Evolutionary conservation across 2,329 filamentous ascomycete species (phyloP).

Genomic region (Calonectria pauciramosa): DNA sequence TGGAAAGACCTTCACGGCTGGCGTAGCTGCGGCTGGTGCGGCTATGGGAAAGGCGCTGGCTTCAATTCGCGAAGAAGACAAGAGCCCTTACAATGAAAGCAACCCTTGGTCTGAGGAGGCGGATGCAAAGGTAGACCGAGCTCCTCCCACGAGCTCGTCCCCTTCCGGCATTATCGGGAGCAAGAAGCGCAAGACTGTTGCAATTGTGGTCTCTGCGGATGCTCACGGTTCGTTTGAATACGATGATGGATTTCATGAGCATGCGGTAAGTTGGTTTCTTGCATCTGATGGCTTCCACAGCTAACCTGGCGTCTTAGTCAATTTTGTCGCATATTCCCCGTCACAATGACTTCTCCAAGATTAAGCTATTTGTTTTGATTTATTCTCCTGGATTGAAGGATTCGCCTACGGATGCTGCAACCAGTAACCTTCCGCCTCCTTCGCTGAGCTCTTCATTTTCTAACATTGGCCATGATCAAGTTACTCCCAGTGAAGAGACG

Average conservation of each 20-base stretch:
- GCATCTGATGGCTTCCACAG: background rate
- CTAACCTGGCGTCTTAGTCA: slow-evolving; percentile 65
- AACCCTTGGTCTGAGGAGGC: slow-evolving; percentile 94
- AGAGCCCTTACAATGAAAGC: slow-evolving; percentile 84
- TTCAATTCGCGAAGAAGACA: slow-evolving; percentile 86
- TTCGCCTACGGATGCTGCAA: slow-evolving; percentile 64
- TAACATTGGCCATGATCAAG: slow-evolving; percentile 84
- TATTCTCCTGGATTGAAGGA: slow-evolving; percentile 87
- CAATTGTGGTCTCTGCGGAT: slow-evolving; percentile 88
- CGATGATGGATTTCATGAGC: slow-evolving; percentile 76
- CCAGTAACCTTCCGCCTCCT: slow-evolving; percentile 70
- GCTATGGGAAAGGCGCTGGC: slow-evolving; percentile 86
- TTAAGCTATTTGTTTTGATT: slow-evolving; percentile 89
- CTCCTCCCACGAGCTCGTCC: slow-evolving; percentile 42
- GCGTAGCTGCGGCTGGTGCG: slow-evolving; percentile 85
- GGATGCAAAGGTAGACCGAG: slow-evolving; percentile 71
- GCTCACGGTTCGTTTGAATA: slow-evolving; percentile 69
- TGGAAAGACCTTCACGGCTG: slow-evolving; percentile 83
- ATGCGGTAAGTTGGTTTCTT: slow-evolving; percentile 75
- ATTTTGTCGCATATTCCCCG: slow-evolving; percentile 91
- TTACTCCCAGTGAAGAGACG: slow-evolving; percentile 74
- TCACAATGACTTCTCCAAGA: slow-evolving; percentile 78
- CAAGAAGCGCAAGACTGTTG: slow-evolving; percentile 82
- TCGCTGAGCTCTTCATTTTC: slow-evolving; percentile 87
- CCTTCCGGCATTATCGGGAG: slow-evolving; percentile 51